A percentile compares a stretch with the other conserved stretches of the same genome.
These are phyloP conservation scores for Plasmodium chabaudi DNA, from an alignment of 169 alveolate genomes.

Conservation along the genomic window DNA sequence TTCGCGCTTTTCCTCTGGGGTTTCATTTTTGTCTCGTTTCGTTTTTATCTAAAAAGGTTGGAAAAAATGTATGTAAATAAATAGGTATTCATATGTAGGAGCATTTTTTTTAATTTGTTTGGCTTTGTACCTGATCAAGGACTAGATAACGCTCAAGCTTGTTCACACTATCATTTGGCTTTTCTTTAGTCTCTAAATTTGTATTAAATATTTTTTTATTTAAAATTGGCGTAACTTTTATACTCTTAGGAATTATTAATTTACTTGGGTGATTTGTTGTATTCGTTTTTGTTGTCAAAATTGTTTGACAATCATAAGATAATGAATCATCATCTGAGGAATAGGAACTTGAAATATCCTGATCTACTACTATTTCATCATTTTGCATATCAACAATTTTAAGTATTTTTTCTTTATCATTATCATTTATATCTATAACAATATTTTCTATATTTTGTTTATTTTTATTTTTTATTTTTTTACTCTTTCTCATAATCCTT, in stretches of 20 bases:
- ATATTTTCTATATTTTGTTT: background rate
- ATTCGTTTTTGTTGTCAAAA: conserved; percentile 85
- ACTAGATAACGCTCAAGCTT: conserved; percentile 47
- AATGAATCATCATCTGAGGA: conserved; percentile 2
- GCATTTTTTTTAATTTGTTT: background rate
- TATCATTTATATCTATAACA: conserved; percentile 18
- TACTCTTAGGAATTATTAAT: conserved; percentile 70
- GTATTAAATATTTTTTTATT: background rate
- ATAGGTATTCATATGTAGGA: background rate
- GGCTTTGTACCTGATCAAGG: background rate
- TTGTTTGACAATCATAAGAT: conserved; percentile 84
- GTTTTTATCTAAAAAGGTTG: conserved; percentile 64
- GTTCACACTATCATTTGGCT: background rate
- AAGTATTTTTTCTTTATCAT: conserved; percentile 49
- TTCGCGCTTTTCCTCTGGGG: conserved; percentile 86
- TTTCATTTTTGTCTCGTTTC: conserved; percentile 83
- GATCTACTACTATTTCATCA: conserved; percentile 12
- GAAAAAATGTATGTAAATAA: background rate
- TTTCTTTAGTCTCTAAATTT: background rate
- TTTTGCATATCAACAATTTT: conserved; percentile 48
- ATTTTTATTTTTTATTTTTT: conserved; percentile 54
- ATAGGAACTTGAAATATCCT: background rate
- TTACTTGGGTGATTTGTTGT: conserved; percentile 84
- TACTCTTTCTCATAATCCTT: conserved; percentile 6
- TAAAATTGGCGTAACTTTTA: conserved; percentile 7